Evolutionary conservation across 2,329 filamentous ascomycete species (phyloP).

Genomic region (Domatiomyces globalis): DNA sequence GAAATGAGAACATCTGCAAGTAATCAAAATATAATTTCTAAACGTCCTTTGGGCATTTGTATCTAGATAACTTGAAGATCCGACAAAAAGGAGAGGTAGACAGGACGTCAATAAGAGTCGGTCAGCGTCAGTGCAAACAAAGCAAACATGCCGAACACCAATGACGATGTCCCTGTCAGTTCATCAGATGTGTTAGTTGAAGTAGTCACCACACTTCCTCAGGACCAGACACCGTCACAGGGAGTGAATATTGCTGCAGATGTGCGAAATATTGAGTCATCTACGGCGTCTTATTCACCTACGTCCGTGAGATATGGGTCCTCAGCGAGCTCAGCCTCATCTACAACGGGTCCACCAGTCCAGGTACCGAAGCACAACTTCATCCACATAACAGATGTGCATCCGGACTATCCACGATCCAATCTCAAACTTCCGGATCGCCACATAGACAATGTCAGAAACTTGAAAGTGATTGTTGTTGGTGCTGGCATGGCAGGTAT

Average conservation of each 20-base stretch:
- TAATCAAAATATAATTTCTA: not conserved
- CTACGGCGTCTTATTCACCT: not conserved
- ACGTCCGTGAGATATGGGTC: not conserved
- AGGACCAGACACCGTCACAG: not conserved
- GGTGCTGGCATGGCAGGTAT: slow-evolving; percentile 30
- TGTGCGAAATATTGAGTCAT: not conserved
- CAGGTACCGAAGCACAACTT: not conserved
- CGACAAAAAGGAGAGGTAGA: not conserved
- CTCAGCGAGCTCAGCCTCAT: not conserved
- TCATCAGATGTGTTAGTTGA: not conserved
- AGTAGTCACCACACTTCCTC: no score
- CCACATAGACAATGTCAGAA: slow-evolving; percentile 22
- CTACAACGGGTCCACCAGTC: not conserved
- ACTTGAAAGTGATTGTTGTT: slow-evolving; percentile 24
- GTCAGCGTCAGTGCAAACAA: not conserved
- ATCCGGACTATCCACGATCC: slow-evolving; percentile 1
- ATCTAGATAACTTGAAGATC: not conserved
- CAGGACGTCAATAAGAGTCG: not conserved
- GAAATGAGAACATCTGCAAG: not conserved
- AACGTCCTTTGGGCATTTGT: not conserved
- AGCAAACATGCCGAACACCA: not conserved
- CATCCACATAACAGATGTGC: not conserved
- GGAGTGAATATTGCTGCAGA: not conserved
- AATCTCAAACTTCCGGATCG: slow-evolving; percentile 19
- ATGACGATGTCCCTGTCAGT: not conserved